Evolutionary conservation across 2,329 filamentous ascomycete species (phyloP).

Genomic region (Aspergillus pseudotamarii): DNA sequence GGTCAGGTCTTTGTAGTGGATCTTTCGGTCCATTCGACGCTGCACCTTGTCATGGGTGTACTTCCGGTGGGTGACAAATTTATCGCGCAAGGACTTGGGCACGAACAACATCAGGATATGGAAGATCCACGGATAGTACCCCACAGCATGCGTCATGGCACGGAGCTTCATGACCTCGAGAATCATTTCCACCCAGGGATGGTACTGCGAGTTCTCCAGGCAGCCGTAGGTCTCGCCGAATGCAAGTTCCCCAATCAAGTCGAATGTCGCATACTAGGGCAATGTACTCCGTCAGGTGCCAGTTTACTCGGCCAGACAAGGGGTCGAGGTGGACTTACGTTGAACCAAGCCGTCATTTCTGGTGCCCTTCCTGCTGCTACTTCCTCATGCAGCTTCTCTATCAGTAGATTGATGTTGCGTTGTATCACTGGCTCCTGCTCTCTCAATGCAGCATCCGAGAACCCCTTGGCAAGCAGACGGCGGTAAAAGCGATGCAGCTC

Average conservation of each 20-base stretch:
- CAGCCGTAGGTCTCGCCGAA: constrained; percentile 14
- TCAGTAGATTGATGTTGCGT: constrained; percentile 22
- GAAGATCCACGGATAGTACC: constrained; percentile 4
- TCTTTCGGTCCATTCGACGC: not conserved
- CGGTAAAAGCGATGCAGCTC: constrained; percentile 16
- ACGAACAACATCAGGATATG: not conserved
- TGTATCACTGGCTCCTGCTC: constrained; percentile 29
- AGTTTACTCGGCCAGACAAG: too few relatives aligned
- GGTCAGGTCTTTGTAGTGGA: not conserved
- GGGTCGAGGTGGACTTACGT: not conserved
- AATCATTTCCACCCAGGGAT: constrained; percentile 8
- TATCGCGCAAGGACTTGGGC: not conserved
- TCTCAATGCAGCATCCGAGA: constrained; percentile 22
- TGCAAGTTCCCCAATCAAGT: constrained; percentile 17
- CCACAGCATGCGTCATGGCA: not conserved
- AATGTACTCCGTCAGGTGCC: too few relatives aligned
- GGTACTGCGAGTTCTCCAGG: constrained; percentile 7
- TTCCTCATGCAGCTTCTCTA: constrained; percentile 10
- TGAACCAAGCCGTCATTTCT: constrained; percentile 16
- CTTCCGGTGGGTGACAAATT: constrained; percentile 1
- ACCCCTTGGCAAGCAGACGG: not conserved
- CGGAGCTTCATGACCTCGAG: not conserved
- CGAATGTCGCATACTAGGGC: constrained; percentile 9
- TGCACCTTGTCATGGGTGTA: not conserved
- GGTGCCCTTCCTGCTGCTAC: not conserved